Evolutionary conservation across 129 eudicot species (phyloP).

Genomic region (Ambrosia artemisiifolia): DNA sequence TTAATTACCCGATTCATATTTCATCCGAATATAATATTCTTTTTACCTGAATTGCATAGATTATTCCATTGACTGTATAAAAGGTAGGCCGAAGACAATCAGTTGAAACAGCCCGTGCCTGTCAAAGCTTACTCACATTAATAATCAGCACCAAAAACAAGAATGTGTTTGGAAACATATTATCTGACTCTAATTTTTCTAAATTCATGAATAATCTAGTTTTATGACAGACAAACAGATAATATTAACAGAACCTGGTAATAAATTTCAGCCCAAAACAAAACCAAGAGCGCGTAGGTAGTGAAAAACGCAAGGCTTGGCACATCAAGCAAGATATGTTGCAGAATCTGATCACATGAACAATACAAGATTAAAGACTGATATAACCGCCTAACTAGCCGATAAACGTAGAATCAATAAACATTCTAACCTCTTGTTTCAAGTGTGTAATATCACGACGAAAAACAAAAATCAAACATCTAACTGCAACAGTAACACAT

Average conservation of each 20-base stretch:
- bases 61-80: constrained; percentile 62
- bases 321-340: constrained; percentile 77
- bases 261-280: constrained; percentile 96
- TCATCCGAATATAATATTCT: no score
- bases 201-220: background rate
- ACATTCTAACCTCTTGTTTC: constrained; percentile 58
- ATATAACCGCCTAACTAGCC: background rate
- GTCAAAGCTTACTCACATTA: constrained; percentile 7
- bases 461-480: constrained; percentile 61
- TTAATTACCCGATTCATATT: background rate
- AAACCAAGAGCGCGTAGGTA: constrained; percentile 75
- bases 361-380: background rate
- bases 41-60: constrained; percentile 75
- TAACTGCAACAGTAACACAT: constrained; percentile 46
- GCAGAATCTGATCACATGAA: constrained; percentile 39
- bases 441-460: constrained; percentile 69
- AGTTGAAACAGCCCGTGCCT: constrained; percentile 89
- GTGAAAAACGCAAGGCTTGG: constrained; percentile 96
- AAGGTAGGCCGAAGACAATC: constrained; percentile 83
- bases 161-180: background rate
- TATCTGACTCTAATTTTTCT: background rate
- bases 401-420: background rate
- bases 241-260: constrained; percentile 57
- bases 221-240: background rate
- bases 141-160: background rate